Evolutionary conservation across 2,329 filamentous ascomycete genomes (phyloP), one percentile per base, ranked within the genome.

Genomic region (Penicillium expansum): DNA sequence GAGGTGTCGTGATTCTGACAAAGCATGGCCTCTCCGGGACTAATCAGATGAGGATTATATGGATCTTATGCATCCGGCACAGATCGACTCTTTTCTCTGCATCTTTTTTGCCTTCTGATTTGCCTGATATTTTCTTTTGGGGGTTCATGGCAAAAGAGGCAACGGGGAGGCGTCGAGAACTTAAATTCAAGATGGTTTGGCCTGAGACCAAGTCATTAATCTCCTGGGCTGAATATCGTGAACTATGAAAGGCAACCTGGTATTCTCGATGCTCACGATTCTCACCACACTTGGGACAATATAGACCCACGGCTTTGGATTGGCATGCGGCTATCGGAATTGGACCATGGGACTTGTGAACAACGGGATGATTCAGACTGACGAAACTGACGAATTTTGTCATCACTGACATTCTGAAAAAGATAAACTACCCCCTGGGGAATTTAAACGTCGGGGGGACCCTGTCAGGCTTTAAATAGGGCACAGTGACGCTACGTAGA

Each of bases 361-460:
- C 16, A 52, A 47, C 30, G 54, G 37, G 52, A 66, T 68, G 66
- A 67, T 67, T 65, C 64, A 65, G 58, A 63, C 63, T 67, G 62
- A 66, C 64, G 64, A 64, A 59, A 65, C 50, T 71, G 68, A 69
- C 67, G 62, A 69, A 61, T 62, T 42, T 29, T 70, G 66, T 67
- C 64, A 69, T 71, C 68, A 70, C 57, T 47, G 14, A 42, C 54
- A 59, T 45, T 42, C 48, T 60, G 59, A 33, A 62, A 62, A 63
- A 63, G 22, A 65, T 65, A 18, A 49, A 18, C 16, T 6, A 14
- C 14, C 14, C 58, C 61, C 52, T 52, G 30, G 58, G 44, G 39
- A 27, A 45, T 5, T 16, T 8, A 27, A 14, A 3, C 4, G 33
- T 35, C 16, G 39, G 48, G 54, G 51, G 47, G 35, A n/a, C n/a